Evolutionary conservation across 2,329 filamentous ascomycete genomes (phyloP), one percentile per base, ranked within the genome.

Genomic region (Nothophaeocryptopus gaeumannii): DNA sequence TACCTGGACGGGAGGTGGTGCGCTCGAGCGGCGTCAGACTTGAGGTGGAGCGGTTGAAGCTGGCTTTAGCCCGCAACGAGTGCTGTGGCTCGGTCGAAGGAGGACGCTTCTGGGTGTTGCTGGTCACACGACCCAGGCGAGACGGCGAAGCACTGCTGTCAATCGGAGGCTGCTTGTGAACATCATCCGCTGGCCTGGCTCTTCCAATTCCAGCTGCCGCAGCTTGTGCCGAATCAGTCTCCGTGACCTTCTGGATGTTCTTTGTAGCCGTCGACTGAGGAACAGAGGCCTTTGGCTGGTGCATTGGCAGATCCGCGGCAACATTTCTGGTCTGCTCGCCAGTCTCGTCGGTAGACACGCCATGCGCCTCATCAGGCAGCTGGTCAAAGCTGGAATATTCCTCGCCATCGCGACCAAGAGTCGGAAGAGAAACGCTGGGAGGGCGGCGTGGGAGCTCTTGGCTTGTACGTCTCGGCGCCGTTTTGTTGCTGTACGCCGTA

Each of bases 251-350:
- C 66, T 86, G 83, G 43, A 96, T 89, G 63, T 87, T 83, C 67
- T 88, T 83, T 72, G 90, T 93, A 52, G 91, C 90, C 63, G 85
- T 93, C 14, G 83, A 82, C 39, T 82, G 82, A 8, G 91, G 86
- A 56, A 96, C 77, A 11, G 90, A 95, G 5, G 92, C 90, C 71
- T 85, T 93, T 2, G 92, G 92, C 51, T 91, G 90, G 71, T 95
- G 83, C 51, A 97, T 81, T 70, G 93, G 87, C 62, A 96, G 73
- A 65, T 95, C 88, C 50, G 86, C 83, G 58, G 82, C 85, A 48
- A 96, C 78, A 60, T 85, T 89, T 63, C 88, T 83, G 54, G 64
- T 79, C 72, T 59, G 74, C 45, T 61, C 56, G 15, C 54, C 64
- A 33, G 69, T 65, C 5, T 36, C 37, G 9, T 42, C 38, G 8